A percentile compares a stretch with the other conserved stretches of the same genome.
These are phyloP conservation scores for Sarcocystis neurona DNA, from an alignment of 169 alveolate genomes.

Conservation along the genomic window DNA sequence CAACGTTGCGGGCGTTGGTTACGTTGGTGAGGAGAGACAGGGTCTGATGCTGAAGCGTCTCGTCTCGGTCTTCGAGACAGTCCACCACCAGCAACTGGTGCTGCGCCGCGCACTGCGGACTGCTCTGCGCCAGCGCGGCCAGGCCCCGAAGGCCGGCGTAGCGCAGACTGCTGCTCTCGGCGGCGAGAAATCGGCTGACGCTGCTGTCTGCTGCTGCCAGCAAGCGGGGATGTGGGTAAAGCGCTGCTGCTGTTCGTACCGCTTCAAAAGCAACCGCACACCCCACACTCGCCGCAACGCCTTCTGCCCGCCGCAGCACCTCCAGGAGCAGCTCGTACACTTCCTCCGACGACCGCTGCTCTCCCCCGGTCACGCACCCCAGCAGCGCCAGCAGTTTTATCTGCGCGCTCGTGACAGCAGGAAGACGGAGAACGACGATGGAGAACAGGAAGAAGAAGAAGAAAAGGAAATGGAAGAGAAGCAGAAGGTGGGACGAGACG, in stretches of 20 bases:
- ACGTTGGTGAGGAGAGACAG: constrained; percentile 85
- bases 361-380: constrained; percentile 85
- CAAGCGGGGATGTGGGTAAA: constrained; percentile 86
- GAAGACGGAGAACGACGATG: background rate
- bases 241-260: constrained; percentile 85
- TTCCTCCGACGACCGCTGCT: constrained; percentile 82
- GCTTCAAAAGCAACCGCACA: constrained; percentile 92
- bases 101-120: constrained; percentile 88
- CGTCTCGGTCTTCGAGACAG: constrained; percentile 95
- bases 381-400: constrained; percentile 68
- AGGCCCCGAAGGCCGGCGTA: constrained; percentile 93
- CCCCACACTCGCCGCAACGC: constrained; percentile 85
- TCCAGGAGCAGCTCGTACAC: constrained; percentile 88
- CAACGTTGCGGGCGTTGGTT: constrained; percentile 93
- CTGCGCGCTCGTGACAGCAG: constrained; percentile 4
- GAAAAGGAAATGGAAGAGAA: too few species aligned
- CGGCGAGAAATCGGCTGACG: constrained; percentile 81
- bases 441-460: background rate
- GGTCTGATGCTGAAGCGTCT: constrained; percentile 92
- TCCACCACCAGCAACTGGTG: constrained; percentile 94
- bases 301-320: constrained; percentile 87
- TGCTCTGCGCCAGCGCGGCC: constrained; percentile 70
- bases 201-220: constrained; percentile 89
- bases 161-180: constrained; percentile 90
- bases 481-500: too few species aligned